phyloP scores from a whole-genome alignment of 352 stramenopile species.

The Phytophthora nicotianae region DNA sequence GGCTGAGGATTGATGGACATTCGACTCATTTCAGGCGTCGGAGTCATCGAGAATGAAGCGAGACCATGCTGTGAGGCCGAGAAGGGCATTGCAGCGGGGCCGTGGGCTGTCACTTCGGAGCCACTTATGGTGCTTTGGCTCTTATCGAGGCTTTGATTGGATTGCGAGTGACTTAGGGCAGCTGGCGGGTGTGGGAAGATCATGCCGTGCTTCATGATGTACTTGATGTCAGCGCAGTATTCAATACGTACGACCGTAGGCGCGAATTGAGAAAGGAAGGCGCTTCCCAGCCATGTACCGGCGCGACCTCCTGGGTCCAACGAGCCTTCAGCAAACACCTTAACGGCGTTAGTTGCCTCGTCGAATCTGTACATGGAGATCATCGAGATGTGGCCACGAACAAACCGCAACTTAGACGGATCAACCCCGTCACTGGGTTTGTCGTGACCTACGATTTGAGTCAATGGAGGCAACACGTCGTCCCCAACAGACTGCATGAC shows the following conservation, averaged over 20 bases:
- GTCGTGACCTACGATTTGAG: slow-evolving; percentile 34
- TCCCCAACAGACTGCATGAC: slow-evolving; percentile 64
- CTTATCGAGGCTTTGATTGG: slow-evolving; percentile 31
- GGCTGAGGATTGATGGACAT: slow-evolving; percentile 42
- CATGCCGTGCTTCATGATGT: slow-evolving; percentile 80
- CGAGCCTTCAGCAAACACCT: slow-evolving; percentile 70
- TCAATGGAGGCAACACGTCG: slow-evolving; percentile 44
- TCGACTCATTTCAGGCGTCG: slow-evolving; percentile 22
- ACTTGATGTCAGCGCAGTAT: slow-evolving; percentile 79
- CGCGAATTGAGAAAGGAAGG: slow-evolving; percentile 69
- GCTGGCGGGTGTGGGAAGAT: slow-evolving; percentile 58
- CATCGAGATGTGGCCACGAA: slow-evolving; percentile 60
- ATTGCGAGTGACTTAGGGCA: slow-evolving; percentile 32
- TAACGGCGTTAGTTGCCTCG: slow-evolving; percentile 51
- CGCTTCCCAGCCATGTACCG: slow-evolving; percentile 55
- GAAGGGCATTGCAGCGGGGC: slow-evolving; percentile 23
- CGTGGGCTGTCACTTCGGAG: slow-evolving; percentile 35
- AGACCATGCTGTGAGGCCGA: slow-evolving; percentile 31
- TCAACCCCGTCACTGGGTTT: slow-evolving; percentile 36
- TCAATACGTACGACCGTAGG: slow-evolving; percentile 66
- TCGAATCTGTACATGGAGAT: slow-evolving; percentile 73
- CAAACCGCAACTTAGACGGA: slow-evolving; percentile 51
- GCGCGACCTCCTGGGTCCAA: slow-evolving; percentile 58
- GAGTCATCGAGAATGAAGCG: slow-evolving; percentile 10
- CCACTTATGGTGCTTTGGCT: slow-evolving; percentile 44